Evolutionary conservation across 1,139 yeast species (phyloP).

Genomic region (Candida tetrigidarum): DNA sequence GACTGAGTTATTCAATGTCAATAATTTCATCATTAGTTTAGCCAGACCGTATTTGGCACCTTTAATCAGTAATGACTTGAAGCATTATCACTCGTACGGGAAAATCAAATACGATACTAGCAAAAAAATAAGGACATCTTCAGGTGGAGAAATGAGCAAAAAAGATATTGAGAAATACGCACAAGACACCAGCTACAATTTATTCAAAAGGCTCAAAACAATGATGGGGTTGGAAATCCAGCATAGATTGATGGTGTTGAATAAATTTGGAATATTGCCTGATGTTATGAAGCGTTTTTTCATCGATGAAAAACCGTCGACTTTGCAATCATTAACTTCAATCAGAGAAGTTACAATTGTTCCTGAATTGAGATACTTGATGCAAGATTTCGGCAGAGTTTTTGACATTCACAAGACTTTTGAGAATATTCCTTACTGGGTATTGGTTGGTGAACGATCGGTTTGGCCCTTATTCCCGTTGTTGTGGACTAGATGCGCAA

Average conservation of each 20-base stretch:
- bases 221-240: slow-evolving; percentile 66
- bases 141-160: slow-evolving; percentile 14
- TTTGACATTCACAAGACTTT: slow-evolving; percentile 72
- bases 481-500: slow-evolving; percentile 85
- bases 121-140: slow-evolving; percentile 11
- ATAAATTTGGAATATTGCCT: slow-evolving; percentile 76
- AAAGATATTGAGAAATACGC: slow-evolving; percentile 29
- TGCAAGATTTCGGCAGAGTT: slow-evolving; percentile 70
- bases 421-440: slow-evolving; percentile 88
- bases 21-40: slow-evolving; percentile 85
- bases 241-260: slow-evolving; percentile 81
- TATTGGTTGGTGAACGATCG: slow-evolving; percentile 86
- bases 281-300: slow-evolving; percentile 74
- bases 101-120: slow-evolving; percentile 28
- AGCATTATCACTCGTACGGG: slow-evolving; percentile 54
- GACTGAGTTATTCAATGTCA: slow-evolving; percentile 91
- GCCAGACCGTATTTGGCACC: slow-evolving; percentile 97
- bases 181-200: slow-evolving; percentile 35
- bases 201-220: slow-evolving; percentile 39
- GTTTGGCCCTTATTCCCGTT: slow-evolving; percentile 93
- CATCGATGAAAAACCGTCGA: slow-evolving; percentile 86
- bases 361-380: slow-evolving; percentile 75
- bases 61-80: slow-evolving; percentile 77
- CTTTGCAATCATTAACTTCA: slow-evolving; percentile 56
- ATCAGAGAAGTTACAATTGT: slow-evolving; percentile 82